phyloP scores from a whole-genome alignment of 2,329 filamentous ascomycete species.

The Mariannaea sp. region DNA sequence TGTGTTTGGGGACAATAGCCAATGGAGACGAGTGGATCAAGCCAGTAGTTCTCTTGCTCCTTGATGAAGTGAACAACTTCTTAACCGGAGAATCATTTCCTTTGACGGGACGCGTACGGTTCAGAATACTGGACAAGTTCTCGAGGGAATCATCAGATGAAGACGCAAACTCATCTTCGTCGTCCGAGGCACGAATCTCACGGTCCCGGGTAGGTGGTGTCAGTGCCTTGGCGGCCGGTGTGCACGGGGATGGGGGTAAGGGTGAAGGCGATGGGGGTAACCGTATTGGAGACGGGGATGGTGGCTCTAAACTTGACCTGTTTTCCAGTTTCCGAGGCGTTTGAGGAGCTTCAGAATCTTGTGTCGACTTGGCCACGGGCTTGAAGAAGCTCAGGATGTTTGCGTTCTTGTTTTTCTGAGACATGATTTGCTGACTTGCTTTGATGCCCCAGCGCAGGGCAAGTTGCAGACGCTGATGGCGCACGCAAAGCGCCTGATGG shows the following conservation, averaged over 20 bases:
- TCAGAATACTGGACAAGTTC: constrained; percentile 48
- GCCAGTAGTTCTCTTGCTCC: constrained; percentile 52
- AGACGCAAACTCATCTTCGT: constrained; percentile 63
- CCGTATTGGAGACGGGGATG: constrained; percentile 24
- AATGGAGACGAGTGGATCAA: constrained; percentile 53
- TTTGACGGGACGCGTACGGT: constrained; percentile 32
- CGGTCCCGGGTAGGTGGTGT: constrained; percentile 52
- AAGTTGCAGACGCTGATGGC: not conserved
- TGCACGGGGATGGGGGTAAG: constrained; percentile 30
- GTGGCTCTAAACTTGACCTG: constrained; percentile 9
- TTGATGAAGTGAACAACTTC: constrained; percentile 49
- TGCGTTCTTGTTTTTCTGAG: constrained; percentile 37
- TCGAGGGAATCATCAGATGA: constrained; percentile 63
- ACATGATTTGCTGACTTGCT: constrained; percentile 24
- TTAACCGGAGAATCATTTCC: constrained; percentile 22
- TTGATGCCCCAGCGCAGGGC: not conserved
- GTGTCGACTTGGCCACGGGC: constrained; percentile 30
- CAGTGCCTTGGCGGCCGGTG: constrained; percentile 30
- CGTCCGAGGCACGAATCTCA: constrained; percentile 72
- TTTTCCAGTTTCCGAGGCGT: constrained; percentile 16
- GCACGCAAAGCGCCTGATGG: not conserved
- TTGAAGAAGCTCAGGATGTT: constrained; percentile 49
- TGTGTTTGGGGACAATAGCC: constrained; percentile 59
- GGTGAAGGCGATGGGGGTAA: constrained; percentile 32
- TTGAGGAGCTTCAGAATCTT: constrained; percentile 4